Conservation (phyloP, 305 asterid species). For the Rubia peregrina region DNA sequence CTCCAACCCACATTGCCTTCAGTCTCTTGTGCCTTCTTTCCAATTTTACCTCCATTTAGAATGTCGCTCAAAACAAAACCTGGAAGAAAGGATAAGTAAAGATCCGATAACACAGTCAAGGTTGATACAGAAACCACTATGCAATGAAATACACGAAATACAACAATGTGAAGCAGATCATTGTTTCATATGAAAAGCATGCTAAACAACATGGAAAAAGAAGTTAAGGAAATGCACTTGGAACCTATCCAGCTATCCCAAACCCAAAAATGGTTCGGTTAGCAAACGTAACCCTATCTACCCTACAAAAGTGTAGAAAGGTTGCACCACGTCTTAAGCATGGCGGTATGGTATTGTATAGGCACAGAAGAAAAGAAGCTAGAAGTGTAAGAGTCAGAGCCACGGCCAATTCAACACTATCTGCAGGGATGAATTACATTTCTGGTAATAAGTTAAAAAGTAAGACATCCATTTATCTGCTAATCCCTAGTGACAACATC, state of each 20-base stretch:
- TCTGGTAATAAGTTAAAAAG: not conserved
- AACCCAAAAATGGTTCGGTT: not conserved
- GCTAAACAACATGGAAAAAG: not conserved
- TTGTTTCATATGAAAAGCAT: not conserved
- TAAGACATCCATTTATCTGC: not conserved
- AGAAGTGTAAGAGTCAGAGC: not conserved
- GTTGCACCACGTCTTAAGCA: not conserved
- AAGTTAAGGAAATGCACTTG: too few relatives aligned
- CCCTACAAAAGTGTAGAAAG: not conserved
- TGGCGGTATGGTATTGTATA: not conserved
- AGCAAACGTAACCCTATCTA: not conserved
- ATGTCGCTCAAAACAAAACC: slow-evolving; percentile 44
- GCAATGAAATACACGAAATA: not conserved
- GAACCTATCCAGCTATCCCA: not conserved
- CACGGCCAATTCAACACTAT: not conserved
- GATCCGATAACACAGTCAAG: slow-evolving; percentile 11
- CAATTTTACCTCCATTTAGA: slow-evolving; percentile 27
- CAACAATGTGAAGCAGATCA: not conserved
- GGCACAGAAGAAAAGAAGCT: not conserved
- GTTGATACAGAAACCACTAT: not conserved
- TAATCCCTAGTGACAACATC: not conserved
- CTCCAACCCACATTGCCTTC: slow-evolving; percentile 24
- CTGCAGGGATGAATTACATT: not conserved
- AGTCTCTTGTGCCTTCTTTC: slow-evolving; percentile 21
- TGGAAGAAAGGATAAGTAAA: slow-evolving; percentile 24